These are phyloP conservation scores for Pulveroboletus sp. DNA, from an alignment of 768 basidiomycete genomes.

Conservation along the genomic window DNA sequence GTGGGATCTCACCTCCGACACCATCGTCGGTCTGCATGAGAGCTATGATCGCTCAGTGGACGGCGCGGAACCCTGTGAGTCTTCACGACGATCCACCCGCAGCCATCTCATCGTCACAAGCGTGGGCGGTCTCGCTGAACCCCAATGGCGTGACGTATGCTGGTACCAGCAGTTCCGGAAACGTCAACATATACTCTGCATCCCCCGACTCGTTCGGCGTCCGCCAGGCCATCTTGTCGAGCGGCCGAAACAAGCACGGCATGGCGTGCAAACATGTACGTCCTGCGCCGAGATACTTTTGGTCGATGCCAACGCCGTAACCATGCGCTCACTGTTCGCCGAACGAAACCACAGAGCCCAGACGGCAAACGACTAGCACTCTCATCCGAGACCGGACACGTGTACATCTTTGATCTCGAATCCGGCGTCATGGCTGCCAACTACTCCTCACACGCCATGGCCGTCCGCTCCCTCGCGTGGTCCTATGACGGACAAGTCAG, in stretches of 20 bases:
- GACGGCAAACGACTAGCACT: constrained; percentile 81
- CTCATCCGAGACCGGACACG: constrained; percentile 81
- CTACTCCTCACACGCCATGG: constrained; percentile 86
- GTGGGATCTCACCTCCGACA: constrained; percentile 64
- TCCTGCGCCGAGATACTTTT: constrained; percentile 7
- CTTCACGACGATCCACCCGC: neutral
- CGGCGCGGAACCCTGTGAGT: constrained; percentile 64
- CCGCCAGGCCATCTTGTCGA: constrained; percentile 51
- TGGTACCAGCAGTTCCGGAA: constrained; percentile 67
- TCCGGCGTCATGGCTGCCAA: constrained; percentile 58
- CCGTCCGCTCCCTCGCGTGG: constrained; percentile 84
- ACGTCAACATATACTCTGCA: constrained; percentile 69
- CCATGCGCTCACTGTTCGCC: neutral
- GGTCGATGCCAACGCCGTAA: neutral
- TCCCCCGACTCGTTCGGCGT: constrained; percentile 62
- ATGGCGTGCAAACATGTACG: constrained; percentile 68
- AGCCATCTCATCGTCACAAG: constrained; percentile 32
- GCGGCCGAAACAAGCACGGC: constrained; percentile 73
- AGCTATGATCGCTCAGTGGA: constrained; percentile 62
- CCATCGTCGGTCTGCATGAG: constrained; percentile 60
- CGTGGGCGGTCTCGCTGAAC: constrained; percentile 82
- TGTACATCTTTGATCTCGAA: constrained; percentile 80
- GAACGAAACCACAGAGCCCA: constrained; percentile 57
- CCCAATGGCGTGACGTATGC: constrained; percentile 72
- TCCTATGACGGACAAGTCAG: constrained; percentile 82